Conservation (phyloP, 2,329 filamentous ascomycete genomes). For the Calonectria pseudoturangicola region DNA sequence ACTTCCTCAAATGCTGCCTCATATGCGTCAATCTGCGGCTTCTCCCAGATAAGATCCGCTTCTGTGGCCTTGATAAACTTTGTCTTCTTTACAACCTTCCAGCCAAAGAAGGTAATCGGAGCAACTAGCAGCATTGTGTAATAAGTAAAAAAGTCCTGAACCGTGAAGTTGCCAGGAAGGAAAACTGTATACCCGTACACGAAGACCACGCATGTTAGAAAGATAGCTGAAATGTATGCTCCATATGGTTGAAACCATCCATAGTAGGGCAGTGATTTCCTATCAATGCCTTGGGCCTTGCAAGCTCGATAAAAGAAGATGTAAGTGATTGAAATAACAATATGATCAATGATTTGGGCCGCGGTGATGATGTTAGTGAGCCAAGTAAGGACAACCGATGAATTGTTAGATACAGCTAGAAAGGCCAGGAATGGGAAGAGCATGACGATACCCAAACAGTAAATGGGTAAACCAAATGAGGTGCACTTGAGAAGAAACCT, state of each 20-base stretch:
- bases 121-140: constrained; percentile 69
- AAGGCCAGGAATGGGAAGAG: constrained; percentile 65
- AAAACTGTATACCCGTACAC: constrained; percentile 68
- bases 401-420: constrained; percentile 63
- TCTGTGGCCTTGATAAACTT: constrained; percentile 67
- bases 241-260: constrained; percentile 56
- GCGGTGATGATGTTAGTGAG: constrained; percentile 67
- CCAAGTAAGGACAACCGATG: constrained; percentile 64
- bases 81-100: constrained; percentile 75
- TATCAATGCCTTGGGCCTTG: constrained; percentile 64
- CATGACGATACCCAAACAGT: constrained; percentile 66
- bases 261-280: constrained; percentile 68
- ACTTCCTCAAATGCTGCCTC: constrained; percentile 14
- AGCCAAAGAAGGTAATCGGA: constrained; percentile 68
- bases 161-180: constrained; percentile 69
- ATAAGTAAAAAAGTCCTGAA: constrained; percentile 61
- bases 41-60: constrained; percentile 69
- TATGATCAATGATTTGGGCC: constrained; percentile 67
- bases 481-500: constrained; percentile 70
- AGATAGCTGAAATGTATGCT: background rate
- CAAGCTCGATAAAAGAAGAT: constrained; percentile 73
- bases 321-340: constrained; percentile 72
- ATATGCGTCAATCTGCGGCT: constrained; percentile 4
- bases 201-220: constrained; percentile 3
- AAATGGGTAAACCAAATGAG: constrained; percentile 71